Percentiles rank a stretch among this genome's conserved stretches.
Conservation (phyloP, 1,284 basidiomycete genomes). For the Neotropicomus parvogracilis region DNA sequence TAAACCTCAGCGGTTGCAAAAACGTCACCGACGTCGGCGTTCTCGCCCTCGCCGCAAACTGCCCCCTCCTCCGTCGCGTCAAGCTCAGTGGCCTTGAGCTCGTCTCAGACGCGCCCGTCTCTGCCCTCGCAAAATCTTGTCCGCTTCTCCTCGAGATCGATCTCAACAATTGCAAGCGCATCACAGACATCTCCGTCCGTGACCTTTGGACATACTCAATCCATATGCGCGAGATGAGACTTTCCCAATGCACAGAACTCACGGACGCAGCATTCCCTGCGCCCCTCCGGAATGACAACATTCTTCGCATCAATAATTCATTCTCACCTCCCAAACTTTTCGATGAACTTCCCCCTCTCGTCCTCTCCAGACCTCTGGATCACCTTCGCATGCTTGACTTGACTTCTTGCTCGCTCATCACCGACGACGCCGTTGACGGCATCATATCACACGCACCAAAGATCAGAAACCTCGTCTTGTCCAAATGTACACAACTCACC, state of each 20-base stretch:
- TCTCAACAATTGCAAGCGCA: slow-evolving; percentile 76
- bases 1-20: slow-evolving; percentile 87
- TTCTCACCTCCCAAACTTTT: slow-evolving; percentile 41
- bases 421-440: slow-evolving; percentile 88
- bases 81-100: slow-evolving; percentile 78
- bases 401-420: slow-evolving; percentile 79
- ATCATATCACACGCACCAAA: slow-evolving; percentile 86
- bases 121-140: slow-evolving; percentile 76
- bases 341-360: slow-evolving; percentile 58
- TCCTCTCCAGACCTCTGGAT: slow-evolving; percentile 63
- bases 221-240: slow-evolving; percentile 88
- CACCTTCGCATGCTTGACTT: slow-evolving; percentile 88
- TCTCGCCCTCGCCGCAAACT: slow-evolving; percentile 70
- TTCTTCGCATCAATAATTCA: slow-evolving; percentile 44
- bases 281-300: slow-evolving; percentile 43
- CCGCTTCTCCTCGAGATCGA: slow-evolving; percentile 93
- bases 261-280: slow-evolving; percentile 88
- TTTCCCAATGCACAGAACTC: slow-evolving; percentile 77
- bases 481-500: slow-evolving; percentile 86
- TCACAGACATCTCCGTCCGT: slow-evolving; percentile 78
- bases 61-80: slow-evolving; percentile 80
- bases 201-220: slow-evolving; percentile 80
- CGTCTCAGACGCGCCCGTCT: slow-evolving; percentile 80
- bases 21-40: slow-evolving; percentile 79
- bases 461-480: slow-evolving; percentile 88